Conservation (phyloP, 2,329 filamentous ascomycete genomes). For the Berkeleyomyces rouxiae region DNA sequence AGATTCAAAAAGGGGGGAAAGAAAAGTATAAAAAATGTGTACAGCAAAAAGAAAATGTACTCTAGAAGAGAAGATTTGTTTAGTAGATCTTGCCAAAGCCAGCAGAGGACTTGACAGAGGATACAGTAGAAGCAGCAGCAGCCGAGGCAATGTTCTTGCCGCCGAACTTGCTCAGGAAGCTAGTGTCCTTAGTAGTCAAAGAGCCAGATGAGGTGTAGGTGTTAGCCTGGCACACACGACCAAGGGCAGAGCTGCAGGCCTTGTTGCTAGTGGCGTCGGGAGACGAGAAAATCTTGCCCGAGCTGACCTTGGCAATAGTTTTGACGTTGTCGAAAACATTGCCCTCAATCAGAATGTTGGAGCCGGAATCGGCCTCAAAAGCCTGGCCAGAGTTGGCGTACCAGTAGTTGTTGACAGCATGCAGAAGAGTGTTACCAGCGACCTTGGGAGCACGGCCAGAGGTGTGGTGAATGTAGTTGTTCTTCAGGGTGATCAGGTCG, state of each 20-base stretch:
- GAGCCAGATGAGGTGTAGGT: slow-evolving; percentile 26
- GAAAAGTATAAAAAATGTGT: background rate
- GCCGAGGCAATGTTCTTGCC: slow-evolving; percentile 36
- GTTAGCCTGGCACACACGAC: slow-evolving; percentile 35
- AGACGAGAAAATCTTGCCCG: slow-evolving; percentile 22
- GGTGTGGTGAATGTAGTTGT: slow-evolving; percentile 44
- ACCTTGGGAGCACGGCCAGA: slow-evolving; percentile 42
- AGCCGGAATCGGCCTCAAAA: slow-evolving; percentile 34
- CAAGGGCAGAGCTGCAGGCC: slow-evolving; percentile 28
- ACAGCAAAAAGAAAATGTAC: background rate
- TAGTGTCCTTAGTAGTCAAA: slow-evolving; percentile 26
- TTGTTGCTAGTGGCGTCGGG: slow-evolving; percentile 22
- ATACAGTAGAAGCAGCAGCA: slow-evolving; percentile 1
- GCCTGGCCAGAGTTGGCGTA: slow-evolving; percentile 37
- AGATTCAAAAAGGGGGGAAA: background rate
- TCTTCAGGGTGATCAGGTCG: slow-evolving; percentile 41
- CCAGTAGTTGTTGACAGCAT: slow-evolving; percentile 48
- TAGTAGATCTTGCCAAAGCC: slow-evolving; percentile 11
- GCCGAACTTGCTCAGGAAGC: slow-evolving; percentile 32
- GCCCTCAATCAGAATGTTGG: slow-evolving; percentile 36
- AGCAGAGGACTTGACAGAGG: slow-evolving; percentile 6
- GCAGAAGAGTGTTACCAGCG: slow-evolving; percentile 36
- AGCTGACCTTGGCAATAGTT: slow-evolving; percentile 23
- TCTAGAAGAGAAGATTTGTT: background rate
- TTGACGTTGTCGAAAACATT: slow-evolving; percentile 40